Conservation (phyloP, 495 filamentous ascomycete species). For the Aspergillus haitiensis region DNA sequence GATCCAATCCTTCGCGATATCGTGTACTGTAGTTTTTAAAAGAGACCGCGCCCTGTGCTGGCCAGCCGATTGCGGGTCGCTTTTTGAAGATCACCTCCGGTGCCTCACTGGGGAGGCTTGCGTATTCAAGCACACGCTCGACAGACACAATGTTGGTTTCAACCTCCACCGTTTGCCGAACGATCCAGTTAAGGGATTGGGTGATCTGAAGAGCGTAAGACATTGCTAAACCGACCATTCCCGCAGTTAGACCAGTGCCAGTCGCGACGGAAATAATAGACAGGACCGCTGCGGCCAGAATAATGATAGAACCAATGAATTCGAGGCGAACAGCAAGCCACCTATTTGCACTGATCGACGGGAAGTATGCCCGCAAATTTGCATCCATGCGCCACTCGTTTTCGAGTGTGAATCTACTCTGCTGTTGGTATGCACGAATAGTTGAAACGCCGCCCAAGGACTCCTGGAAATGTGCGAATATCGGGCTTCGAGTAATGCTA, state of each 20-base stretch:
- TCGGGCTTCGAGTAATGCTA: conserved; percentile 90
- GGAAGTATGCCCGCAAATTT: conserved; percentile 94
- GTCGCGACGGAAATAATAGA: conserved; percentile 76
- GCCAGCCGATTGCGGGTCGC: conserved; percentile 88
- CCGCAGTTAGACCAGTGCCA: conserved; percentile 65
- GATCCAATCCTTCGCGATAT: conserved; percentile 83
- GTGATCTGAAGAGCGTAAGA: conserved; percentile 97
- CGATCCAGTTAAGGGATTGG: conserved; percentile 98
- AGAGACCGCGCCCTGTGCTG: conserved; percentile 81
- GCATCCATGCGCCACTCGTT: conserved; percentile 98
- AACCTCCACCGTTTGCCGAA: conserved; percentile 97
- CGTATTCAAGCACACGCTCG: conserved; percentile 96
- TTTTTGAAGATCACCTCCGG: conserved; percentile 89
- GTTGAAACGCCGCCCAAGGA: conserved; percentile 92
- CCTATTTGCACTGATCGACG: conserved; percentile 91
- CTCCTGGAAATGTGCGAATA: conserved; percentile 98
- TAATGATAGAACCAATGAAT: conserved; percentile 94
- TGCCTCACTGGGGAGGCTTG: conserved; percentile 88
- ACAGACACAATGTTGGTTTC: conserved; percentile 99
- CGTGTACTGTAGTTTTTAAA: conserved; percentile 93
- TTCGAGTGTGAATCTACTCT: conserved; percentile 81
- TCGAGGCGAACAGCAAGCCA: conserved; percentile 96
- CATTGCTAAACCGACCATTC: conserved; percentile 91
- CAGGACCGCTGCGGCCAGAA: conserved; percentile 81
- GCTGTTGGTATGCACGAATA: conserved; percentile 94